A percentile compares a stretch with the other conserved stretches of the same genome.
phyloP scores from a whole-genome alignment of 257 asterid species.

The Apocynum venetum region DNA sequence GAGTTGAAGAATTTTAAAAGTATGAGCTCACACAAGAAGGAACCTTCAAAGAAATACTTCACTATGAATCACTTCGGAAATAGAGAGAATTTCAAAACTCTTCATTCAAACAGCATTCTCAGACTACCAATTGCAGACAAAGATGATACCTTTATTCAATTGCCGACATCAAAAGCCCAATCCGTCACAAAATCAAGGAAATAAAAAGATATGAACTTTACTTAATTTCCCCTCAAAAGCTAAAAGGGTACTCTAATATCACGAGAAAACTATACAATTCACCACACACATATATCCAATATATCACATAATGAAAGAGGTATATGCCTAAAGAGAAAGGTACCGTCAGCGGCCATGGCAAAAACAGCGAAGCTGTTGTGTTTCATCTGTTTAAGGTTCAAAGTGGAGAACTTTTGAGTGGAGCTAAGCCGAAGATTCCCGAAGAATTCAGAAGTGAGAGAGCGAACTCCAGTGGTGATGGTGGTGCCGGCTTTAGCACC shows the following conservation, averaged over 20 bases:
- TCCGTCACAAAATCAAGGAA: neutral
- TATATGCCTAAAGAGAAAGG: neutral
- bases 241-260: slow-evolving; percentile 9
- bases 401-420: slow-evolving; percentile 29
- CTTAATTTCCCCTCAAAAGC: neutral
- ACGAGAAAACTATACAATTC: neutral
- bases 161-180: neutral
- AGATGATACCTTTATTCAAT: slow-evolving; percentile 7
- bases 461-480: slow-evolving; percentile 28
- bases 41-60: neutral
- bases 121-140: neutral
- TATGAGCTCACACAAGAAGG: neutral
- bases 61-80: neutral
- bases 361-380: slow-evolving; percentile 41
- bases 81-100: neutral
- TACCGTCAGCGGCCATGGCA: slow-evolving; percentile 81
- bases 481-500: slow-evolving; percentile 22
- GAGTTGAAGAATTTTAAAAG: neutral
- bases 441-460: slow-evolving; percentile 46
- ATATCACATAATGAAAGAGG: neutral
- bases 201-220: neutral
- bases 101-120: neutral
- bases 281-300: neutral
- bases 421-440: slow-evolving; percentile 42
- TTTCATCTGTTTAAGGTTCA: slow-evolving; percentile 34